These are phyloP conservation scores for Penicillium paxilli DNA, from an alignment of 495 filamentous ascomycete species.

Conservation along the genomic window DNA sequence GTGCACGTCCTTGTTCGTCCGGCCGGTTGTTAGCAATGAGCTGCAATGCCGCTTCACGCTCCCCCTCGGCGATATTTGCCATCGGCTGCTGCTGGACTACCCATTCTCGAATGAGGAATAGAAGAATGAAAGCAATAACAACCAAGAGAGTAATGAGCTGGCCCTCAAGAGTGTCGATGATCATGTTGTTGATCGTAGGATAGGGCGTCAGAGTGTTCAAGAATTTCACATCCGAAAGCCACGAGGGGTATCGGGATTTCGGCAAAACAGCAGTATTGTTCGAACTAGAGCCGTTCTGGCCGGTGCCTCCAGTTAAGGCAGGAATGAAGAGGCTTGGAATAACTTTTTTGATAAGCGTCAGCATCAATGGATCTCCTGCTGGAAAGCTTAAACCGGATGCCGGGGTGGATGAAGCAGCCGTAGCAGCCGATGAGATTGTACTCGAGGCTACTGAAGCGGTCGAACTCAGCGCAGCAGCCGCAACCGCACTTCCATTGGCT, in stretches of 20 bases:
- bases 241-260: slow-evolving; percentile 42
- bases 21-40: slow-evolving; percentile 35
- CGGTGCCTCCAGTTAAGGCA: slow-evolving; percentile 31
- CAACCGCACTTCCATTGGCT: slow-evolving; percentile 41
- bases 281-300: slow-evolving; percentile 10
- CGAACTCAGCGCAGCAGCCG: slow-evolving; percentile 17
- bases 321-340: slow-evolving; percentile 42
- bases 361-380: slow-evolving; percentile 48
- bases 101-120: slow-evolving; percentile 96
- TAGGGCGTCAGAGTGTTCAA: slow-evolving; percentile 72
- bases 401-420: slow-evolving; percentile 26
- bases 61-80: slow-evolving; percentile 55
- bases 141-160: slow-evolving; percentile 89
- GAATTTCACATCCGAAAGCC: slow-evolving; percentile 71
- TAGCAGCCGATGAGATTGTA: slow-evolving; percentile 24
- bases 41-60: slow-evolving; percentile 43
- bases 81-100: slow-evolving; percentile 96
- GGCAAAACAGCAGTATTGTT: slow-evolving; percentile 23
- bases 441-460: slow-evolving; percentile 27
- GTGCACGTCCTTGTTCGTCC: slow-evolving; percentile 21
- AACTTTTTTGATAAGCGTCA: slow-evolving; percentile 46
- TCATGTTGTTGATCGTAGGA: slow-evolving; percentile 69
- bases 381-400: slow-evolving; percentile 46
- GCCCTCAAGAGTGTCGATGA: slow-evolving; percentile 86
- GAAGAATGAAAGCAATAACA: slow-evolving; percentile 87